phyloP scores from a whole-genome alignment of 2,329 filamentous ascomycete species.

The Trichoderma guizhouense region DNA sequence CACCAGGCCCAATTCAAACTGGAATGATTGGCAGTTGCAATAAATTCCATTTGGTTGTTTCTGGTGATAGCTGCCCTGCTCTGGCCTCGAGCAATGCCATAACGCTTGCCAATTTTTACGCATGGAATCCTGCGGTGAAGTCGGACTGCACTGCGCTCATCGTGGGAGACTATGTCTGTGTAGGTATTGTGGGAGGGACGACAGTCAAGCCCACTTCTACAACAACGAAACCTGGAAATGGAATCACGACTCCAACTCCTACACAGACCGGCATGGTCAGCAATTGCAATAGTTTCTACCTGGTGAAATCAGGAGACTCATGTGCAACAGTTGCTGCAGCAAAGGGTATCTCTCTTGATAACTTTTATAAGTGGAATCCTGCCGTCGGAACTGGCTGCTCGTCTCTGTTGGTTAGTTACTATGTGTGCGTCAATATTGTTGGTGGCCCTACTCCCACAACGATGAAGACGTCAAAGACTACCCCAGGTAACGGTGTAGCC shows the following conservation, averaged over 20 bases:
- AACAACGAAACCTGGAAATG: background rate
- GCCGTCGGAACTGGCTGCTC: background rate
- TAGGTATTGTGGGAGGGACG: slow-evolving; percentile 7
- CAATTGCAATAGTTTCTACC: slow-evolving; percentile 11
- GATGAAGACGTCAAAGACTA: background rate
- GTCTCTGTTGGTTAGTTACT: background rate
- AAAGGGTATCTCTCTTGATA: background rate
- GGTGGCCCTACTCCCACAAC: background rate
- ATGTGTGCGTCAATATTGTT: background rate
- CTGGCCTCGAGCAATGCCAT: background rate
- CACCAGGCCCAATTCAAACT: slow-evolving; percentile 29
- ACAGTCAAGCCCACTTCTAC: background rate
- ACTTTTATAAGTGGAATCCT: slow-evolving; percentile 3
- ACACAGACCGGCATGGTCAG: slow-evolving; percentile 11
- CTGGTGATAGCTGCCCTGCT: background rate
- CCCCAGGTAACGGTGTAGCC: background rate
- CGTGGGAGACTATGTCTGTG: background rate
- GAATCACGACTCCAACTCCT: slow-evolving; percentile 6
- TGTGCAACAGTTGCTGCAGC: background rate
- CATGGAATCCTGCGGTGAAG: background rate
- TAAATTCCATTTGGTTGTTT: slow-evolving; percentile 26
- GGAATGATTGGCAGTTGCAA: slow-evolving; percentile 31
- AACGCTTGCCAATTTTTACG: background rate
- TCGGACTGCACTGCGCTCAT: background rate
- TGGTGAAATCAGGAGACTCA: background rate